Evolutionary conservation across 2,329 filamentous ascomycete species (phyloP).

Genomic region (Hymenotorrendiella dingleyae): DNA sequence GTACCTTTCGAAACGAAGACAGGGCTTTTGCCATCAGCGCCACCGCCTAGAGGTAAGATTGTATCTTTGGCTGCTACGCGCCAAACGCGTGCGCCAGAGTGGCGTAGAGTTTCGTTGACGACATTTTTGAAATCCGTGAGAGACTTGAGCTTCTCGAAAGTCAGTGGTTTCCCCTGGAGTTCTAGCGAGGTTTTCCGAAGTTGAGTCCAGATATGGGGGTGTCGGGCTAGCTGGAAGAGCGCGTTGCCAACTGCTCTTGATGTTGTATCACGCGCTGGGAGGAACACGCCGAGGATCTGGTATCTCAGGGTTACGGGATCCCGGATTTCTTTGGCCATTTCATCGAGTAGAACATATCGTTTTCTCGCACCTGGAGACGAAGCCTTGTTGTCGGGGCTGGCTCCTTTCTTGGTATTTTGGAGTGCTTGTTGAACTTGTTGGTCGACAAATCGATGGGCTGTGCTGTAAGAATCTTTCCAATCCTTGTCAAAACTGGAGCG

Average conservation of each 20-base stretch:
- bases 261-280: conserved; percentile 51
- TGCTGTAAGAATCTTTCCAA: conserved; percentile 18
- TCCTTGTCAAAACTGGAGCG: background rate
- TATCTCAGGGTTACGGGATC: conserved; percentile 32
- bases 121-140: background rate
- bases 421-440: conserved; percentile 37
- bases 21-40: conserved; percentile 21
- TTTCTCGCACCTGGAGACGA: conserved; percentile 28
- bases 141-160: conserved; percentile 11
- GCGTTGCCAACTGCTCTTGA: conserved; percentile 42
- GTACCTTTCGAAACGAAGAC: conserved; percentile 22
- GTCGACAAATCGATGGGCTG: conserved; percentile 40
- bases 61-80: background rate
- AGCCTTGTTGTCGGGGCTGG: conserved; percentile 18
- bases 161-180: conserved; percentile 8
- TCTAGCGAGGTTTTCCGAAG: conserved; percentile 2
- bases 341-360: conserved; percentile 50
- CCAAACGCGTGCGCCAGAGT: background rate
- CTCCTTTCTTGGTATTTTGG: background rate
- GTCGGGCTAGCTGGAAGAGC: conserved; percentile 39
- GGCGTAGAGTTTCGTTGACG: conserved; percentile 1
- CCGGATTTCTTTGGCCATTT: conserved; percentile 42
- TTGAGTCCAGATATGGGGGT: conserved; percentile 19
- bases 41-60: conserved; percentile 27
- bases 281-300: conserved; percentile 44